Evolutionary conservation across 1,284 basidiomycete genomes (phyloP), one percentile per base, ranked within the genome.

Genomic region (Boletellus deceptivus): DNA sequence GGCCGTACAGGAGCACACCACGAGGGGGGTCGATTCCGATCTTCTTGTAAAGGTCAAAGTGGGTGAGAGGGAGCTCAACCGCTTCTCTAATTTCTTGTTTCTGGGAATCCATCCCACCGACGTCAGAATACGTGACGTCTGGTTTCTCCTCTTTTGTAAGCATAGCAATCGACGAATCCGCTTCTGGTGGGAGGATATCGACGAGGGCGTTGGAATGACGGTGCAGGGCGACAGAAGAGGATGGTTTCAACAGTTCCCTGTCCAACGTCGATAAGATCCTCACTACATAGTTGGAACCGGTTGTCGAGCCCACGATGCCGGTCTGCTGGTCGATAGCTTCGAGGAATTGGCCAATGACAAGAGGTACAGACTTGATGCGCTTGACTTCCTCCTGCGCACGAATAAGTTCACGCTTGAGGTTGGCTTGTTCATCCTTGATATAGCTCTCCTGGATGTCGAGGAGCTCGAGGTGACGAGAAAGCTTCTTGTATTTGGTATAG

Each of bases 31-130:
- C 97, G 60, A 99, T 99, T 64, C 97, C 97, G 65, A 99, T 99
- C 77, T 99, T 98, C 75, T 92, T 91, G 79, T 99, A 99, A 38
- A 99, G 75, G 69, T 99, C 96, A 70, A 97, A 97, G 73, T 99
- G 91, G 7, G 91, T 94, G 52, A 99, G 77, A n/a, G 97, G 97
- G 31, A 99, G 77, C 73, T 99, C 97, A 37, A 99, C 97, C 2
- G 97, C 97, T 73, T 99, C 97, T 55, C 96, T 78, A 59, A 99
- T 99, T 75, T 99, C 97, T 74, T 99, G 97, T 76, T 99, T 99
- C 77, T 99, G 97, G 22, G 86, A 73, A 71, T 99, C 97, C 87
- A 99, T 89, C 47, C 97, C 97, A 65, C 97, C 97, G 52, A 99
- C 91, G 68, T 96, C 93, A 55, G 82, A 77, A 69, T 96, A 96